Conservation (phyloP, 2,329 filamentous ascomycete genomes). For the Ophiocordyceps australis region DNA sequence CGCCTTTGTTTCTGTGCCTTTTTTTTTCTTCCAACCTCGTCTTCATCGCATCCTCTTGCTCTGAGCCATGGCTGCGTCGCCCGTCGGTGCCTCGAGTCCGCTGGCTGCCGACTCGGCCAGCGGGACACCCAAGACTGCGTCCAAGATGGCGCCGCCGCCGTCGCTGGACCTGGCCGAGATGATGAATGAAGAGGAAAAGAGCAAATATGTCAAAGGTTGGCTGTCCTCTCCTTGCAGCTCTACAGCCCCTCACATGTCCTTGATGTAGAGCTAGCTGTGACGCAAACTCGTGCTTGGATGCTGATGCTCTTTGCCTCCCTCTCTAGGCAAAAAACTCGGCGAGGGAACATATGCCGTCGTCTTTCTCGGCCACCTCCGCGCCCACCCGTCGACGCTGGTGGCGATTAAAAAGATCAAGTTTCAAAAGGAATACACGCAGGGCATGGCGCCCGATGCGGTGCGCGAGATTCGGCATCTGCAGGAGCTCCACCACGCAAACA, state of each 20-base stretch:
- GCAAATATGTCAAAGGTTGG: constrained; percentile 75
- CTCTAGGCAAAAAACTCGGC: constrained; percentile 67
- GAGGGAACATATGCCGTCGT: constrained; percentile 96
- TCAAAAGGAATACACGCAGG: constrained; percentile 72
- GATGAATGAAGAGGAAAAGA: constrained; percentile 64
- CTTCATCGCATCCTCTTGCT: background rate
- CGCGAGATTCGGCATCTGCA: constrained; percentile 92
- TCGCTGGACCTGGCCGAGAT: constrained; percentile 54
- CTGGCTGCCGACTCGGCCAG: constrained; percentile 21
- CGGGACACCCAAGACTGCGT: constrained; percentile 20
- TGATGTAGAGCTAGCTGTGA: too few relatives aligned
- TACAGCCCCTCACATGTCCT: background rate
- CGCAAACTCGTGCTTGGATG: too few relatives aligned
- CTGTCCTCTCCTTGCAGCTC: background rate
- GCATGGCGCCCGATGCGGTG: constrained; percentile 84
- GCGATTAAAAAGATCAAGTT: constrained; percentile 91
- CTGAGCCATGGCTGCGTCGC: constrained; percentile 28
- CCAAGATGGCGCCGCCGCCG: constrained; percentile 11
- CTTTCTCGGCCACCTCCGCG: constrained; percentile 67
- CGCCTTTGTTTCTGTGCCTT: too few relatives aligned
- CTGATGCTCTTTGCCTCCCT: too few relatives aligned
- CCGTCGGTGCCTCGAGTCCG: constrained; percentile 17
- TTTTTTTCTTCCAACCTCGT: background rate
- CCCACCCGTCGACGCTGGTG: constrained; percentile 55
- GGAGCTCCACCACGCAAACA: constrained; percentile 86